Evolutionary conservation across 139 green algal species (phyloP).

Genomic region (Micractinium conductrix): DNA sequence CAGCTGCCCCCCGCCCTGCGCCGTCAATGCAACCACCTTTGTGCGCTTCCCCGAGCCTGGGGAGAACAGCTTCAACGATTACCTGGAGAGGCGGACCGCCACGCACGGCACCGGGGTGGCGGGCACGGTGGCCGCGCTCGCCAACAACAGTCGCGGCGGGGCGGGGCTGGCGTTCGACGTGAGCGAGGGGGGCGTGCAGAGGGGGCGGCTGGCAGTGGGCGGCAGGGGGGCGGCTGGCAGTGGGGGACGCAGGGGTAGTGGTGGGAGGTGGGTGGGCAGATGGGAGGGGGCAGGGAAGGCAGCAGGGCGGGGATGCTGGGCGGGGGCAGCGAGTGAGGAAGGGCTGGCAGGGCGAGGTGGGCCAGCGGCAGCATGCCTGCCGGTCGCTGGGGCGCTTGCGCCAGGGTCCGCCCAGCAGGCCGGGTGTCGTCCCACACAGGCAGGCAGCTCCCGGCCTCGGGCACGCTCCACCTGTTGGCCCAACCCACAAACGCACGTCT

Average conservation of each 20-base stretch:
- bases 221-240: no score
- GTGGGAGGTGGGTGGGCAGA: no score
- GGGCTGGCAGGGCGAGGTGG: no score
- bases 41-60: background rate
- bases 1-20: background rate
- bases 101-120: constrained; percentile 35
- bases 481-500: background rate
- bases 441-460: no score
- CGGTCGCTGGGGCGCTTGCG: no score
- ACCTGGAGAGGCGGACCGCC: background rate
- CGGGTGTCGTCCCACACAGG: no score
- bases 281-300: background rate
- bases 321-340: no score
- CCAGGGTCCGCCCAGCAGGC: no score
- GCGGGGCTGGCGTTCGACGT: constrained; percentile 37
- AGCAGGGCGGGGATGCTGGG: background rate
- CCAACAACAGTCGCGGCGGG: constrained; percentile 42
- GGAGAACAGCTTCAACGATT: background rate
- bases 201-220: background rate
- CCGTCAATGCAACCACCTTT: background rate
- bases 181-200: background rate
- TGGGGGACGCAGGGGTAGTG: background rate
- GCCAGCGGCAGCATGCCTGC: no score
- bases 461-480: background rate
- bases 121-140: constrained; percentile 30